phyloP scores from a whole-genome alignment of 2,329 filamentous ascomycete species.

The Eurotiales sp. region DNA sequence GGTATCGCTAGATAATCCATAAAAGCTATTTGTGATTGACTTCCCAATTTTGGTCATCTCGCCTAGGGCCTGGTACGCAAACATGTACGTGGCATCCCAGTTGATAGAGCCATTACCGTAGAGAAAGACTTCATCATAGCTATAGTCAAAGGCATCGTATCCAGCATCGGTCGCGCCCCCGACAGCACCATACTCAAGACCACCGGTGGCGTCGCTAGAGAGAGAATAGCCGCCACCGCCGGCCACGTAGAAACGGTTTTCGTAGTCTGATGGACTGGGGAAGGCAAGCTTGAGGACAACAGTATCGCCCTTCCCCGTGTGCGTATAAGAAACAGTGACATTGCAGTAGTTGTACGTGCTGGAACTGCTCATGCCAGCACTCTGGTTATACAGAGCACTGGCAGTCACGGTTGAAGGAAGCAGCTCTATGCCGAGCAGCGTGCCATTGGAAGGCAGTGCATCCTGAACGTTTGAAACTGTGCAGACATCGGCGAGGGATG shows the following conservation, averaged over 20 bases:
- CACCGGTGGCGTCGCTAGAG: conserved; percentile 35
- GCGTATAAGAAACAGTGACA: conserved; percentile 41
- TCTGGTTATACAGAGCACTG: conserved; percentile 36
- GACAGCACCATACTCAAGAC: conserved; percentile 41
- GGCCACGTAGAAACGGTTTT: conserved; percentile 45
- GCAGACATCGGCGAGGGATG: conserved; percentile 42
- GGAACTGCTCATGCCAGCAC: conserved; percentile 22
- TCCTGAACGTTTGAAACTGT: conserved; percentile 43
- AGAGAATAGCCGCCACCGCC: conserved; percentile 46
- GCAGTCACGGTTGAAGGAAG: conserved; percentile 42
- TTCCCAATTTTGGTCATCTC: conserved; percentile 6
- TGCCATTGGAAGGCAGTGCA: conserved; percentile 41
- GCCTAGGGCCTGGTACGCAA: conserved; percentile 7
- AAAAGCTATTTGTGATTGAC: background rate
- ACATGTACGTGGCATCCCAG: conserved; percentile 10
- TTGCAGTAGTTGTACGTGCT: conserved; percentile 32
- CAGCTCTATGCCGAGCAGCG: conserved; percentile 39
- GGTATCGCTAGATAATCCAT: background rate
- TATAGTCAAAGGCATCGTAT: conserved; percentile 41
- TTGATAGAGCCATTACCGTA: conserved; percentile 13
- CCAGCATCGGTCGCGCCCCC: conserved; percentile 43
- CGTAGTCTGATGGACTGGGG: conserved; percentile 34
- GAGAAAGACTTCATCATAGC: conserved; percentile 37
- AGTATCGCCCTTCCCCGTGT: conserved; percentile 38
- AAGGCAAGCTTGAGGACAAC: conserved; percentile 37